Conservation (phyloP, 2,329 filamentous ascomycete species). For the Neonectria magnoliae region DNA sequence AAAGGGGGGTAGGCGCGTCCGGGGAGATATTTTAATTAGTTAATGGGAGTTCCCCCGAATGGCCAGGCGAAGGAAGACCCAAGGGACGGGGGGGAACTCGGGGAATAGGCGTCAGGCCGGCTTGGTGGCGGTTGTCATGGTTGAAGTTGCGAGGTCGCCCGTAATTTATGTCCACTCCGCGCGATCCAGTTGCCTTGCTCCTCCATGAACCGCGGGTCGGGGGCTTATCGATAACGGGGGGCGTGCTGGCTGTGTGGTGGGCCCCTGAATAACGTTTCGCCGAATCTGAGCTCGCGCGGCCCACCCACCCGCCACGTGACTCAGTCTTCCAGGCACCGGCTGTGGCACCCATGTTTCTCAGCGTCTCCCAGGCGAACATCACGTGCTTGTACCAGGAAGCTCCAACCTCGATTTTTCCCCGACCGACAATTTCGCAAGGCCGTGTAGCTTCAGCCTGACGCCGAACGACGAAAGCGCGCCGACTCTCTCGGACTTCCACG, state of each 20-base stretch:
- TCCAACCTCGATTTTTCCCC: conserved; percentile 45
- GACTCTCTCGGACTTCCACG: conserved; percentile 17
- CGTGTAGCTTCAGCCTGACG: conserved; percentile 44
- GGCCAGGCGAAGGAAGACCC: conserved; percentile 19
- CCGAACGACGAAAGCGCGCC: conserved; percentile 35
- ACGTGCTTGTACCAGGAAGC: conserved; percentile 34
- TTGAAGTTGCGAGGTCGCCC: conserved; percentile 36
- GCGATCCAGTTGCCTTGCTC: not conserved
- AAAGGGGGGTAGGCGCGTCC: not conserved
- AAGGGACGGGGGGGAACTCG: conserved; percentile 26
- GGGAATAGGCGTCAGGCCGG: conserved; percentile 23
- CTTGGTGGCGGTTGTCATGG: conserved; percentile 37
- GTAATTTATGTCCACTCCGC: conserved; percentile 37
- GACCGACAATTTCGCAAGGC: conserved; percentile 44
- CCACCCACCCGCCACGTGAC: conserved; percentile 19
- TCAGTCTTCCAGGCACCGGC: not conserved
- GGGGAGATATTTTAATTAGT: not conserved
- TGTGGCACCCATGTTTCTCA: not conserved
- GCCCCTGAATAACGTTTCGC: conserved; percentile 7
- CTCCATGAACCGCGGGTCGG: conserved; percentile 26
- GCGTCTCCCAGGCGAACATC: conserved; percentile 14
- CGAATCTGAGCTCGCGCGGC: conserved; percentile 7
- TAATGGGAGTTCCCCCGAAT: conserved; percentile 20
- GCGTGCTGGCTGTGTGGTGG: not conserved
- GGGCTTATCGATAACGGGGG: conserved; percentile 35